Conservation (phyloP, 257 asterid genomes). For the Solanum pennellii region DNA sequence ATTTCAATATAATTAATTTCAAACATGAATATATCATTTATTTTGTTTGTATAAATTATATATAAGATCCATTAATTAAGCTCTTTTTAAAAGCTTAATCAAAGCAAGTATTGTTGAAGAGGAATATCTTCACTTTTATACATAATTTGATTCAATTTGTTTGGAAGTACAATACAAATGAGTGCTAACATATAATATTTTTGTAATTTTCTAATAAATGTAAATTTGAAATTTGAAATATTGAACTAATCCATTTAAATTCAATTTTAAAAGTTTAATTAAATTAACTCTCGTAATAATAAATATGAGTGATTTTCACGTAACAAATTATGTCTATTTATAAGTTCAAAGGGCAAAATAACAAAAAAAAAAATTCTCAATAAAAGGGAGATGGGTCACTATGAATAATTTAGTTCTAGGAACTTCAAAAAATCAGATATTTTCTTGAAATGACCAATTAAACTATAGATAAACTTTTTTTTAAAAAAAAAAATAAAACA, state of each 20-base stretch:
- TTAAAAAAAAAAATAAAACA: neutral
- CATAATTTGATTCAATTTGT: neutral
- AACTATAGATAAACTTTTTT: neutral
- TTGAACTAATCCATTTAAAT: too few relatives aligned
- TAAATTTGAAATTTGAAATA: too few relatives aligned
- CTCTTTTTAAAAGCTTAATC: neutral
- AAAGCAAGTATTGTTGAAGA: neutral
- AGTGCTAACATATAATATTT: too few relatives aligned
- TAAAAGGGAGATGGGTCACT: neutral
- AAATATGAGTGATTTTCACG: neutral
- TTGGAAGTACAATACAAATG: neutral
- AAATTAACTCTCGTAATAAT: too few relatives aligned
- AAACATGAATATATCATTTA: neutral
- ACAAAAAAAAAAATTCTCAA: too few relatives aligned
- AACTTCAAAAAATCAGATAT: neutral
- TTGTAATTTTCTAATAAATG: too few relatives aligned
- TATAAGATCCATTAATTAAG: neutral
- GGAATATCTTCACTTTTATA: neutral
- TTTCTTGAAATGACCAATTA: neutral
- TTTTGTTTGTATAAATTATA: neutral
- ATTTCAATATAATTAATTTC: neutral
- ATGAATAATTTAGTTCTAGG: neutral
- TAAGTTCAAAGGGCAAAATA: neutral
- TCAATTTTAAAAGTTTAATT: too few relatives aligned
- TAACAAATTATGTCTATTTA: too few relatives aligned